Evolutionary conservation across 148 eudicot genomes (phyloP).

Genomic region (Chenopodium album): DNA sequence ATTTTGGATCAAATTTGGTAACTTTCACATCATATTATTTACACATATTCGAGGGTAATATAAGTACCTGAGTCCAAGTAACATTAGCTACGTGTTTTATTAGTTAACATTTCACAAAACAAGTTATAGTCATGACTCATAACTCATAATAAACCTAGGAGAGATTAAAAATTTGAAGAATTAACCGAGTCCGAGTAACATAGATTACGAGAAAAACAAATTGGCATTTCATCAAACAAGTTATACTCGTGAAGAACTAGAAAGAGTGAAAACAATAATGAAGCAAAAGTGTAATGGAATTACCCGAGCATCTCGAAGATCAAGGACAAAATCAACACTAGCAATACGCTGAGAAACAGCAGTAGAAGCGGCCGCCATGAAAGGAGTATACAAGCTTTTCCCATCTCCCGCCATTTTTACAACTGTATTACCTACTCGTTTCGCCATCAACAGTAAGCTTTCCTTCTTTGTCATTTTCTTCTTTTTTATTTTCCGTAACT

Average conservation of each 20-base stretch:
- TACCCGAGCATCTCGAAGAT: slow-evolving; percentile 91
- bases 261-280: not conserved
- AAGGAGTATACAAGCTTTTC: slow-evolving; percentile 67
- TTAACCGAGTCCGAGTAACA: too few relatives aligned
- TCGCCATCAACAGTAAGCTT: slow-evolving; percentile 5
- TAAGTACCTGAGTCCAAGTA: too few relatives aligned
- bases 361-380: slow-evolving; percentile 77
- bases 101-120: slow-evolving; percentile 39
- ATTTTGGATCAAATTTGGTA: too few relatives aligned
- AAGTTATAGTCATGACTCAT: slow-evolving; percentile 7
- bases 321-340: slow-evolving; percentile 67
- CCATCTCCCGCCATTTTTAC: slow-evolving; percentile 37
- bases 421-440: slow-evolving; percentile 46
- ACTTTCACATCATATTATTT: too few relatives aligned
- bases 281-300: too few relatives aligned
- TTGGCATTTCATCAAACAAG: slow-evolving; percentile 49
- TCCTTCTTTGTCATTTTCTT: slow-evolving; percentile 1
- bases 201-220: too few relatives aligned
- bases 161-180: too few relatives aligned
- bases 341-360: slow-evolving; percentile 70
- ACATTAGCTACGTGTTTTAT: too few relatives aligned
- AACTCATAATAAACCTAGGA: too few relatives aligned
- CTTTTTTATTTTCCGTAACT: not conserved
- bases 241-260: not conserved
- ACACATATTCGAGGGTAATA: too few relatives aligned